phyloP scores from a whole-genome alignment of 805 yeast genomes.

The Candida manassasensis region DNA sequence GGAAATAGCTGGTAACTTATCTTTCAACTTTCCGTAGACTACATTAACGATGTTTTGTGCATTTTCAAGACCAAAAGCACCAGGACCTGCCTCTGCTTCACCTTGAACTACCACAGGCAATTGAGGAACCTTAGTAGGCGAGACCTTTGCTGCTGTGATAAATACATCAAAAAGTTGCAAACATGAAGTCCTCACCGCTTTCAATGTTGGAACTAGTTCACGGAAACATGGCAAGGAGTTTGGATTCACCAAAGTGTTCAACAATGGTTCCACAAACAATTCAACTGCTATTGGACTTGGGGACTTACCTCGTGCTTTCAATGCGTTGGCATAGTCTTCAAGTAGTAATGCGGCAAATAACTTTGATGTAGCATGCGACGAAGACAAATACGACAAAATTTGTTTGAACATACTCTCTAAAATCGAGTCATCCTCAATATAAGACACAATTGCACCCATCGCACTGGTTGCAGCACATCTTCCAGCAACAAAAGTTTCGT shows the following conservation, averaged over 20 bases:
- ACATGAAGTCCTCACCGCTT: constrained; percentile 83
- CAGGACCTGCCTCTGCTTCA: constrained; percentile 89
- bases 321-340: constrained; percentile 55
- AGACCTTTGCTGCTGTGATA: constrained; percentile 68
- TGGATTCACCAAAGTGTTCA: constrained; percentile 37
- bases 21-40: constrained; percentile 61
- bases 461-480: constrained; percentile 74
- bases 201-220: constrained; percentile 81
- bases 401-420: constrained; percentile 34
- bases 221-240: constrained; percentile 55
- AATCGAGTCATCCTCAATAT: constrained; percentile 36
- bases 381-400: constrained; percentile 41
- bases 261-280: constrained; percentile 22
- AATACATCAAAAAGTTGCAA: constrained; percentile 76
- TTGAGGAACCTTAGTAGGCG: constrained; percentile 69
- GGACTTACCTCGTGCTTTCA: constrained; percentile 14
- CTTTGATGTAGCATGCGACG: constrained; percentile 78
- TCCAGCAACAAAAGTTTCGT: constrained; percentile 67
- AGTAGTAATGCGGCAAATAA: constrained; percentile 63
- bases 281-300: constrained; percentile 17
- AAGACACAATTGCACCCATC: constrained; percentile 61
- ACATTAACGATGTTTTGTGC: constrained; percentile 68
- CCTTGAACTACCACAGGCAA: constrained; percentile 91
- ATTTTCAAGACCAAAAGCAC: constrained; percentile 76
- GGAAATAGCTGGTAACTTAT: constrained; percentile 58